A percentile compares a stretch with the other conserved stretches of the same genome.
These are phyloP conservation scores for Kodamaea restingae DNA, from an alignment of 805 yeast species.

Conservation along the genomic window DNA sequence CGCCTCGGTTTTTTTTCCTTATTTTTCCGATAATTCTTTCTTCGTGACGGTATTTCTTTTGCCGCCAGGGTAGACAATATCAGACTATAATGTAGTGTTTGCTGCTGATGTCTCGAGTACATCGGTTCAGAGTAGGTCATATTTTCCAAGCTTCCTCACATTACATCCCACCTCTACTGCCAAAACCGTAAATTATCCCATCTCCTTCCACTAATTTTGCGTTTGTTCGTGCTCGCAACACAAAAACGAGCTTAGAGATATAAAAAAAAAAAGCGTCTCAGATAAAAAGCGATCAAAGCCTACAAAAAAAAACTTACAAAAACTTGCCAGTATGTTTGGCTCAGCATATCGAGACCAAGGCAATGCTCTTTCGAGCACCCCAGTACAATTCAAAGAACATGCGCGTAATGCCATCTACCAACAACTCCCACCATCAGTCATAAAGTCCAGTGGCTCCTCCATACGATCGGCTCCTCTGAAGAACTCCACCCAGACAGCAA, in stretches of 20 bases:
- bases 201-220: no score
- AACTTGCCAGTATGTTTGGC: conserved; percentile 9
- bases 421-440: conserved; percentile 32
- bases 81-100: no score
- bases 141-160: no score
- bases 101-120: no score
- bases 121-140: no score
- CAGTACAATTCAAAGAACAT: conserved; percentile 37
- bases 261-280: no score
- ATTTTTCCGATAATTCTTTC: conserved; percentile 17
- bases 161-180: no score
- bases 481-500: background rate
- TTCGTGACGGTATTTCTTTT: no score
- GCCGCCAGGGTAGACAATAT: no score
- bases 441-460: conserved; percentile 22
- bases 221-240: no score
- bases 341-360: conserved; percentile 8
- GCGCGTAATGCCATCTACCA: conserved; percentile 44
- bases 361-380: conserved; percentile 18
- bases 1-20: conserved; percentile 13
- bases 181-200: no score
- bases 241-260: no score
- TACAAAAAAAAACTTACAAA: background rate
- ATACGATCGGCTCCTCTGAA: conserved; percentile 39
- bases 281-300: conserved; percentile 4